Evolutionary conservation across 257 asterid species (phyloP), one percentile per base, ranked within the genome.

Genomic region (Solanum paucissectum): DNA sequence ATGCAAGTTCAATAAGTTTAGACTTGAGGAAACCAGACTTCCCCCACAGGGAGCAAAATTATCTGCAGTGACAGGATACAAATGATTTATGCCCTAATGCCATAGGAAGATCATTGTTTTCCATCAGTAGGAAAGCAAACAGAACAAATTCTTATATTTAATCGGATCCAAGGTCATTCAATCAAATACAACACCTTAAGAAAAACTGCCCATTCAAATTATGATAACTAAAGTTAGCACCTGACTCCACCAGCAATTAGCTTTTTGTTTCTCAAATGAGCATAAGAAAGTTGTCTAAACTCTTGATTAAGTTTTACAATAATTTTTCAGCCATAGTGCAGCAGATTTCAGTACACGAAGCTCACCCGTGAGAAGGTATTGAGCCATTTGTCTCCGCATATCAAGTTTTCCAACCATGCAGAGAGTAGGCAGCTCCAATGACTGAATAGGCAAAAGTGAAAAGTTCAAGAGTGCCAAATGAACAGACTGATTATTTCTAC

Each of bases 321-420:
- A 94, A 72, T 83, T 88, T 89, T 92, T 82, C 89, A 97, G 92
- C 99, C 99, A 97, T 37, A 85, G 89, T 44, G 92, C 91, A 89
- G 98, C 98, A 62, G 99, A 95, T 88, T 91, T 90, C 89, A 97
- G 89, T 88, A 95, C 94, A 73, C 93, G 92, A 42, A 90, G 92
- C 92, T 95, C 98, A 71, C 99, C 98, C 0, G 40, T 84, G 37
- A 97, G 93, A 66, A 97, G 96, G 86, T 94, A 94, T 46, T 66
- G 83, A 88, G 98, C 98, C 87, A 93, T 90, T 82, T 84, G 88
- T 89, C 92, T 91, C 91, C 98, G 95, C 68, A 64, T 27, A 87
- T 87, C 90, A 89, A 86, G 82, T 89, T 90, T 89, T 62, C 64
- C 86, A 44, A 86, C 60, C 42, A 58, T 86, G 83, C 29, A 0